Conservation (phyloP, 306 rosid genomes). For the Arachis hypogaea region DNA sequence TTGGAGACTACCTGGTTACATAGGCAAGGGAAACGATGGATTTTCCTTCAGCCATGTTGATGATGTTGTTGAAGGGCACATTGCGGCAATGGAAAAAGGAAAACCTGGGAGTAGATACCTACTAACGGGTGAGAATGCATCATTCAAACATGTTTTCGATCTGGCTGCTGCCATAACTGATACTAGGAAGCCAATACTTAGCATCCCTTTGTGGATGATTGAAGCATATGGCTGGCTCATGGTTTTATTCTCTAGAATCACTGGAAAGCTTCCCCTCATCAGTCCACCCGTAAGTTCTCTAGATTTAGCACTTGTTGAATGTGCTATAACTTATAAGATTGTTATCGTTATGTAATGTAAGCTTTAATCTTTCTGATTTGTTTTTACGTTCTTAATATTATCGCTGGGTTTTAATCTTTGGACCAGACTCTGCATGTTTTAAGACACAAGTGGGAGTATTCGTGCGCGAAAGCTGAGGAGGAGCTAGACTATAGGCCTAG, state of each 20-base stretch:
- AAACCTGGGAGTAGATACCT: conserved; percentile 71
- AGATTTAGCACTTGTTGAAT: conserved; percentile 24
- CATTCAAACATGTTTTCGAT: conserved; percentile 75
- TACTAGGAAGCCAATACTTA: conserved; percentile 61
- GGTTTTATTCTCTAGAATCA: conserved; percentile 60
- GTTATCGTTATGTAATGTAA: neutral
- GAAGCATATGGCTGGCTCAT: conserved; percentile 74
- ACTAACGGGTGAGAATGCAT: conserved; percentile 88
- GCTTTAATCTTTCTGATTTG: neutral
- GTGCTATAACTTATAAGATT: neutral
- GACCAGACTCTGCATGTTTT: conserved; percentile 71
- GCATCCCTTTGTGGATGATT: conserved; percentile 74
- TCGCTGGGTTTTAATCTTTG: conserved; percentile 37
- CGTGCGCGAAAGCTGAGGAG: conserved; percentile 47
- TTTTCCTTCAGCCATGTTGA: conserved; percentile 83
- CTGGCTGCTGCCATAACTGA: conserved; percentile 66
- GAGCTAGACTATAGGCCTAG: conserved; percentile 63
- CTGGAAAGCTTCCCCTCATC: conserved; percentile 78
- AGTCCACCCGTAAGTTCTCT: conserved; percentile 81
- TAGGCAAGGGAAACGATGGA: conserved; percentile 70
- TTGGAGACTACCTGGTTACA: conserved; percentile 86
- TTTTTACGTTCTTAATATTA: conserved; percentile 9
- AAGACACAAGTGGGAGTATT: conserved; percentile 81
- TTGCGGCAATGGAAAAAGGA: conserved; percentile 73
- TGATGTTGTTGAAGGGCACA: conserved; percentile 86